Evolutionary conservation across 2,329 filamentous ascomycete genomes (phyloP), one percentile per base, ranked within the genome.

Genomic region (Arthrobotrys entomopaga): DNA sequence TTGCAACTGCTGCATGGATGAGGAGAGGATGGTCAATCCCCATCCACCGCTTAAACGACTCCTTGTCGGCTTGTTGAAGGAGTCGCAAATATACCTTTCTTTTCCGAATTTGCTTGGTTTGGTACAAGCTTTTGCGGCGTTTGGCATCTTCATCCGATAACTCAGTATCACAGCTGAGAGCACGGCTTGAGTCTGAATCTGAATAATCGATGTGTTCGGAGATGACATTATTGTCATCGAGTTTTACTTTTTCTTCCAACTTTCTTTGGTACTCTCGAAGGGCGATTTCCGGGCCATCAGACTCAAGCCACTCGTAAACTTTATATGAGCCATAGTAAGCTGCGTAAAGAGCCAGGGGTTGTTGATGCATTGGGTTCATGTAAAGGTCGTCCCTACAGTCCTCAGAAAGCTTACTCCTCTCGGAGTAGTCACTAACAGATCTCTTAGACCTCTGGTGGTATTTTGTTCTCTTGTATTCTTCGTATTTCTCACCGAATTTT

Each of bases 231-330:
- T 10, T 15, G 15, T 26, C n/a, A 8, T 53, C 49, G 20, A 26
- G 20, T 22, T 29, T 24, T 26, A 16, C 24, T 53, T 7, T 22
- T n/a, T 57, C 26, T 40, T 56, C 43, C 5, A 52, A 24, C 6
- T 22, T 19, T 7, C 15, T 29, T 49, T 57, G 38, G 10, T 43
- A 70, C 26, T 64, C 22, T 11, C 15, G 80, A 75, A 16, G 83
- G 84, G 78, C 88, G 79, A 88, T 84, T 77, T 87, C 81, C 0
- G 91, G 91, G 0, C 87, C 85, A 75, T 91, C 89, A 70, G 90
- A 88, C 64, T 92, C 81, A 80, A 94, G 91, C 87, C 91, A 96
- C 78, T 94, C 88, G 0, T 92, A 86, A 16, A 86, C 85, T 49
- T 89, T 86, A 15, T 93, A 79, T 20, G 84, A 89, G 1, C 88